Percentiles rank a stretch among this genome's conserved stretches.
phyloP scores from a whole-genome alignment of 805 yeast species.

The Saccharomycopsis guyanensis region DNA sequence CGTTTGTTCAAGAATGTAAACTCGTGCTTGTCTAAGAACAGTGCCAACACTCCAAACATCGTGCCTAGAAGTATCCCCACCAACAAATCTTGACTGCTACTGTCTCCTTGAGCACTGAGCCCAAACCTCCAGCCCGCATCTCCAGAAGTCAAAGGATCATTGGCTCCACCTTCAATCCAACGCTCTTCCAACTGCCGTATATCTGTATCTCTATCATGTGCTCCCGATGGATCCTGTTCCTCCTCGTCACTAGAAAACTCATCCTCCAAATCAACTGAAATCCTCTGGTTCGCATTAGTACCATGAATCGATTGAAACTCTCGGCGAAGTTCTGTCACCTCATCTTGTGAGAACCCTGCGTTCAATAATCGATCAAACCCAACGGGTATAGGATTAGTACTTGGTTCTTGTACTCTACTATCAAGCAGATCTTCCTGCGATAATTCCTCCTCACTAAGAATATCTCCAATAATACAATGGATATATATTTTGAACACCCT shows the following conservation, averaged over 20 bases:
- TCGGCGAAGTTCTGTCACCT: conserved; percentile 58
- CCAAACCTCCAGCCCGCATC: conserved; percentile 31
- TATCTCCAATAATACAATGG: conserved; percentile 64
- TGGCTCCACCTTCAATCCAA: conserved; percentile 78
- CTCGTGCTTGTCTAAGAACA: conserved; percentile 55
- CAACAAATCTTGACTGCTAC: conserved; percentile 54
- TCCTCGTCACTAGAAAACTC: conserved; percentile 15
- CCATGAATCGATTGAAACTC: conserved; percentile 73
- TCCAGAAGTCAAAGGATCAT: conserved; percentile 35
- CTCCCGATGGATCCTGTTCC: neutral
- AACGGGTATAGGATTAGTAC: conserved; percentile 59
- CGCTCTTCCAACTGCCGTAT: conserved; percentile 69
- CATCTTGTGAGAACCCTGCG: conserved; percentile 79
- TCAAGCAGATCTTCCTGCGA: conserved; percentile 46
- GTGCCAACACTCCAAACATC: conserved; percentile 63
- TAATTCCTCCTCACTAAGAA: conserved; percentile 41
- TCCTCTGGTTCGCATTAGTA: conserved; percentile 20
- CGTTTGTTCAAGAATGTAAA: conserved; percentile 49
- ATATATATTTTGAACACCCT: conserved; percentile 36
- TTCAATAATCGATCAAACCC: conserved; percentile 81
- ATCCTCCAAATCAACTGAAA: conserved; percentile 15
- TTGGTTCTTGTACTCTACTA: conserved; percentile 34
- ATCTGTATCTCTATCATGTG: conserved; percentile 33
- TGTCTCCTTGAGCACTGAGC: conserved; percentile 23
- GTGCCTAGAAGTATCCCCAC: conserved; percentile 69